Base-by-base conservation (phyloP, 768 basidiomycete species). In the Agaricus sinodeliciosus region DNA sequence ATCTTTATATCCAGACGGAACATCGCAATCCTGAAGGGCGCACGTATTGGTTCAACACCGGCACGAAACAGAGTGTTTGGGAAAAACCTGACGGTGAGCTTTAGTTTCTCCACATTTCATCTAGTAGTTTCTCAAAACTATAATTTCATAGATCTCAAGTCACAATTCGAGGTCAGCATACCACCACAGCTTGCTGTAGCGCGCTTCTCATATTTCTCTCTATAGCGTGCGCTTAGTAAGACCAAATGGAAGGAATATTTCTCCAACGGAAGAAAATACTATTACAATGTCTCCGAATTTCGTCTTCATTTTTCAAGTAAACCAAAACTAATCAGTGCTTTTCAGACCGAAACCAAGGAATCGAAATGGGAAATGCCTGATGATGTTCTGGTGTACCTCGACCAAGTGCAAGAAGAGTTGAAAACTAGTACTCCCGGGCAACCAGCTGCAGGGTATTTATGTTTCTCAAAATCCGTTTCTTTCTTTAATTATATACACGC, bases 351-450 rank as follows among this genome's bases (percentile, higher is more conserved):
- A 39, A 80, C 84, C 27, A 95, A 93, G 60, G 90, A 95, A 68
- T 95, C 94, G 2, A 92, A 94, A 73, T 98, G 96, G 96, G 92
- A 95, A 55, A 87, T 95, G 83, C 96, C 96, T 9, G 85, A 92
- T 49, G 94, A 98, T 62, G 80, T 99, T 25, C 70, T 87, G 19
- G 75, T 90, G n/a, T 69, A 94, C 19, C 74, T 93, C 35, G 87
- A 90, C 64, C 89, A 85, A 60, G 86, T 94, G 0, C 89, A 92
- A 67, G 52, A 54, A 16, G 52, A 48, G 35, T 4, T 22, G n/a
- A 87, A 88, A 65, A 87, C 91, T 55, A 69, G 72, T 3, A 74
- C 73, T 43, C 13, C 51, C 3, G 43, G 37, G 11, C 52, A 54
- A 48, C 9, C 37, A 49, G 40, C 18, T 18, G 8, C 45, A 54